Base-by-base conservation (phyloP, 176 grass and related monocot genomes). In the Bothriochloa decipiens region DNA sequence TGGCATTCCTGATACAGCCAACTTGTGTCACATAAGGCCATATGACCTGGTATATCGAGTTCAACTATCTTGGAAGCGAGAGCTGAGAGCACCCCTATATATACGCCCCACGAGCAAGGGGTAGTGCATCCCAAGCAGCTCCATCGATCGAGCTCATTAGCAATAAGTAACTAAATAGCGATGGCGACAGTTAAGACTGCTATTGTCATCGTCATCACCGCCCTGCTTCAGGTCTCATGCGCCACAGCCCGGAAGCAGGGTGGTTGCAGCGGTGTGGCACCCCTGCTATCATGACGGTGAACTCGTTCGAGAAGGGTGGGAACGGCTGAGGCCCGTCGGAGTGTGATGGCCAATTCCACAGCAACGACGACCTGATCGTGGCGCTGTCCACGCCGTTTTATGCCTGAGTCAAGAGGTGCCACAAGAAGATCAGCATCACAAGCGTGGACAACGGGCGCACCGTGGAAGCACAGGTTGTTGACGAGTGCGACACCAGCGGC, bases 271-370 rank as follows among this genome's bases (percentile, higher is more conserved):
- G 72, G 52, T 39, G 72, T n/a, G n/a, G 79, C 39, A 70, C 49
- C 27, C 28, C 79, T 3, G 86, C 49, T 26, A 61, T 87, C 37
- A 76, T 87, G 85, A 60, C 33, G 4, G 33, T 35, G 33, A 35
- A 35, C 33, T 35, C 33, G 33, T 35, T 35, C 33, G 33, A 35
- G 72, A 40, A 42, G 2, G 64, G 79, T 6, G 37, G 69, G 72
- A 17, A 25, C 1, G 89, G 89, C 27, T 84, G 88, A 28, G 67
- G 36, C 35, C 22, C 55, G 15, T 28, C 87, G 62, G 80, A 26
- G 33, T 90, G 91, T 49, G 84, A 90, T 26, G 72, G 68, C 7
- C 32, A 4, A 0, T 92, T 66, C 72, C 91, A 90, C 84, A 70
- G 81, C 47, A 17, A 92, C 70, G 58, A 11, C 11, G 84, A 90